These are phyloP conservation scores for Nigrospora osmanthi DNA, from an alignment of 2,329 filamentous ascomycete genomes.

Conservation along the genomic window DNA sequence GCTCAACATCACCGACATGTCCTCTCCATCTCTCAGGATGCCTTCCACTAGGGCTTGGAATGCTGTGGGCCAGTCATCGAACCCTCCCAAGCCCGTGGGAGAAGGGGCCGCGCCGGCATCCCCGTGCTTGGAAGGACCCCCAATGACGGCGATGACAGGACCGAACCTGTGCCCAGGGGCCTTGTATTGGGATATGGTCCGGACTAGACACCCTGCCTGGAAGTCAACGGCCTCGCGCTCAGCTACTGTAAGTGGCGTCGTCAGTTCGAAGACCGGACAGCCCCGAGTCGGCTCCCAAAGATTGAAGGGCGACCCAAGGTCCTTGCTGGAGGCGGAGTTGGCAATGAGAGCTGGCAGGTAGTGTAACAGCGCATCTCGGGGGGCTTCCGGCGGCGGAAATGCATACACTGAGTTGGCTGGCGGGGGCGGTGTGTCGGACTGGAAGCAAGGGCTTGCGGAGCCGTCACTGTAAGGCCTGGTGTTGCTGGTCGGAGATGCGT, in stretches of 20 bases:
- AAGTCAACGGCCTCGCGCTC: conserved; percentile 33
- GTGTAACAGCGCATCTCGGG: conserved; percentile 11
- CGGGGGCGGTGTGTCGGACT: background rate
- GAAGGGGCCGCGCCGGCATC: background rate
- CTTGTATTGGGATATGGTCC: conserved; percentile 31
- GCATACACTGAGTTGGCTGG: background rate
- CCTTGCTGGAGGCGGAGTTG: conserved; percentile 22
- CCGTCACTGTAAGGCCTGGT: no score
- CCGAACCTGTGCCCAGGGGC: conserved; percentile 44
- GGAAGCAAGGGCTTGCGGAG: no score
- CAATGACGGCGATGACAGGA: conserved; percentile 27
- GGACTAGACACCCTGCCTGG: conserved; percentile 38
- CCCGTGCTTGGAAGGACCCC: conserved; percentile 4
- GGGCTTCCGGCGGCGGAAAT: background rate
- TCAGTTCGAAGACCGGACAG: conserved; percentile 26
- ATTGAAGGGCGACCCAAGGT: conserved; percentile 30
- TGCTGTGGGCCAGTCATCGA: conserved; percentile 43
- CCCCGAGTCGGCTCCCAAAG: conserved; percentile 31
- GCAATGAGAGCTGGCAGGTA: conserved; percentile 32
- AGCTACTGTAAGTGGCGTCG: conserved; percentile 19
- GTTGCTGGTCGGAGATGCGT: background rate
- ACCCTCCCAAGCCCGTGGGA: conserved; percentile 13
- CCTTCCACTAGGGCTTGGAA: conserved; percentile 50
- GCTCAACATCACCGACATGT: conserved; percentile 48
- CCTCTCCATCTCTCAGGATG: conserved; percentile 51